Conservation (phyloP, 129 eudicot genomes). For the Ambrosia trifida region DNA sequence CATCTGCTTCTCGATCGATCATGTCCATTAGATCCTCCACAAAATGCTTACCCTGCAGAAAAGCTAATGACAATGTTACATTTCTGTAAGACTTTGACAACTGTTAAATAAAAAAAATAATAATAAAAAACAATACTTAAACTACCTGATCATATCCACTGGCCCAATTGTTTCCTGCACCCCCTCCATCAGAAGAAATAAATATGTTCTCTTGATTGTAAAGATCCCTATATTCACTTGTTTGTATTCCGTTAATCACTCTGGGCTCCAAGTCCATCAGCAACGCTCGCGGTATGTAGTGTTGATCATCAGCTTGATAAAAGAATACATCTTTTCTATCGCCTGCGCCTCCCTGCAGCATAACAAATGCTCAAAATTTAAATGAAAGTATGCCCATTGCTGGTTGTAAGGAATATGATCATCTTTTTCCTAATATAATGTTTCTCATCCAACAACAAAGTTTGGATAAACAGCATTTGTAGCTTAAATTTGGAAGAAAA, state of each 20-base stretch:
- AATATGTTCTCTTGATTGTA: slow-evolving; percentile 82
- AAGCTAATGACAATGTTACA: background rate
- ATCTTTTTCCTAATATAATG: background rate
- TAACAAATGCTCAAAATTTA: background rate
- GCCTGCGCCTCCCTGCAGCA: slow-evolving; percentile 71
- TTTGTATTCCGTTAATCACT: slow-evolving; percentile 84
- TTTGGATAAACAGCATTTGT: background rate
- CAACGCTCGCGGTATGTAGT: slow-evolving; percentile 88
- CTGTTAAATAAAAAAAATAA: background rate
- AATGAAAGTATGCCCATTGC: background rate
- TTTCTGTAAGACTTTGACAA: background rate
- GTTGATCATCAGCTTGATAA: slow-evolving; percentile 99
- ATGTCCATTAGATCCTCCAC: slow-evolving; percentile 95
- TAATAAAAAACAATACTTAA: background rate
- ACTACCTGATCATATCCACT: slow-evolving; percentile 88
- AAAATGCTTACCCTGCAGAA: slow-evolving; percentile 72
- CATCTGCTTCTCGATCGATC: slow-evolving; percentile 98
- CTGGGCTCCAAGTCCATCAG: slow-evolving; percentile 96
- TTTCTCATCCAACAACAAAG: slow-evolving; percentile 1
- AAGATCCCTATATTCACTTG: slow-evolving; percentile 75
- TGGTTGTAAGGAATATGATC: background rate
- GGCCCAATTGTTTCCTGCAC: slow-evolving; percentile 98
- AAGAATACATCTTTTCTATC: slow-evolving; percentile 93
- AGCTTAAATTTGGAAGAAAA: background rate
- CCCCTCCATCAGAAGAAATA: slow-evolving; percentile 80